Conservation (phyloP, 1,139 yeast genomes). For the Geotrichum australiense region DNA sequence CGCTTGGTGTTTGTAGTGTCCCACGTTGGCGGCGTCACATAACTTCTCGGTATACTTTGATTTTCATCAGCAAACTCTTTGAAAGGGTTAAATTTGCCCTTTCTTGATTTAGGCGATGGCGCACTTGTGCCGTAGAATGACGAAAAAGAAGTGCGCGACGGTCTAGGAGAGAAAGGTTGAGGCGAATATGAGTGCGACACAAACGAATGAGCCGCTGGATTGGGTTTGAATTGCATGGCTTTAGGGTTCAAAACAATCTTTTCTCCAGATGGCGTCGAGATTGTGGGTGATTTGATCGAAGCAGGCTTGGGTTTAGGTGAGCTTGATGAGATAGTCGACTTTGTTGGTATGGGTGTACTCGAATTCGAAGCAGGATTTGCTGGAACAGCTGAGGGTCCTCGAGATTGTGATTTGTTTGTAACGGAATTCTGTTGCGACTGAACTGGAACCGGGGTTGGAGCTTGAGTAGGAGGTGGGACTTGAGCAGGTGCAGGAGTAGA, state of each 20-base stretch:
- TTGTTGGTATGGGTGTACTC: no score
- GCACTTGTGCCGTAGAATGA: slow-evolving; percentile 48
- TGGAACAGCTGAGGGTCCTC: slow-evolving; percentile 1
- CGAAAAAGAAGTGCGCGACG: no score
- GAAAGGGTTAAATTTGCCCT: slow-evolving; percentile 53
- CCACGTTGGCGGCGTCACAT: slow-evolving; percentile 80
- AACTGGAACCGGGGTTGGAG: slow-evolving; percentile 8
- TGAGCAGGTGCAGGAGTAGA: slow-evolving; percentile 1
- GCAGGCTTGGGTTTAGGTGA: slow-evolving; percentile 9
- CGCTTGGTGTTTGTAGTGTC: slow-evolving; percentile 26
- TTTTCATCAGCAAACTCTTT: slow-evolving; percentile 34
- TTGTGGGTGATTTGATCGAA: slow-evolving; percentile 9
- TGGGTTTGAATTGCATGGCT: slow-evolving; percentile 56
- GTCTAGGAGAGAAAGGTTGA: slow-evolving; percentile 15
- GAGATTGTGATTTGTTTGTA: slow-evolving; percentile 7
- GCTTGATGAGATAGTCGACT: no score
- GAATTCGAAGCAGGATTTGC: no score
- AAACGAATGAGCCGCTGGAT: slow-evolving; percentile 65
- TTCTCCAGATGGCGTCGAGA: slow-evolving; percentile 10
- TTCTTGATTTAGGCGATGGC: slow-evolving; percentile 38
- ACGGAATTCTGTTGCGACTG: no score
- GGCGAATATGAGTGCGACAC: slow-evolving; percentile 40
- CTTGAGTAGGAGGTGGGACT: slow-evolving; percentile 8
- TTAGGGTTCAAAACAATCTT: slow-evolving; percentile 47
- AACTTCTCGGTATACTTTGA: slow-evolving; percentile 54